Evolutionary conservation across 352 stramenopile species (phyloP), one percentile per base, ranked within the genome.

Genomic region (Globisporangium camurandrum): DNA sequence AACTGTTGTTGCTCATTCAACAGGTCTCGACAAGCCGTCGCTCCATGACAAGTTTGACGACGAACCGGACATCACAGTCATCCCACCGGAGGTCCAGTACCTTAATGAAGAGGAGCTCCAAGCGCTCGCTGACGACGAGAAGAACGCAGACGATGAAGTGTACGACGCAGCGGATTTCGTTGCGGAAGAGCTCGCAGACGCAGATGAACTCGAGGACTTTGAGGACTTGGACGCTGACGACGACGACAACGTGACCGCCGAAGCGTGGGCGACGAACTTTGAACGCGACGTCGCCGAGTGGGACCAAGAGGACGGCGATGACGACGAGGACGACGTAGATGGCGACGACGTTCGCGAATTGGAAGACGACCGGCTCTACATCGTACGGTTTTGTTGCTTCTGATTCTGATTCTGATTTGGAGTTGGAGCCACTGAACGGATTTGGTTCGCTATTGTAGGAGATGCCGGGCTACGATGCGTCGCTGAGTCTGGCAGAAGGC

Each of bases 281-380:
- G 76, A 88, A 61, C 67, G 56, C 16, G 69, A 88, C 7, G 65
- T 88, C 26, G 70, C 76, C 42, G 55, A 67, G 49, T 75, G 70
- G 62, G 69, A 86, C 40, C 17, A 19, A 17, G 40, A 67, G 11
- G 67, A 80, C 20, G 63, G 71, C 22, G 62, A 49, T 17, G 61
- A 55, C 22, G 47, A 11, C 9, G 36, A 26, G 14, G 3, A 37
- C 17, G n/a, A n/a, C 17, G 9, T 19, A 24, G 30, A 0, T n/a
- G 52, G 33, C 5, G 44, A 1, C 20, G 49, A 36, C 5, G 46
- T 2, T 16, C 20, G 34, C 16, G 58, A 77, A 9, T 33, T 81
- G 14, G 76, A 84, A 28, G 76, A 88, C 42, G 76, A 88, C 54
- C 70, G 73, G 42, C 67, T 88, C 17, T 86, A 86, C 49, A 77